Base-by-base conservation (phyloP, 371 early-diverging fungal species). In the Fennellomyces sp. region DNA sequence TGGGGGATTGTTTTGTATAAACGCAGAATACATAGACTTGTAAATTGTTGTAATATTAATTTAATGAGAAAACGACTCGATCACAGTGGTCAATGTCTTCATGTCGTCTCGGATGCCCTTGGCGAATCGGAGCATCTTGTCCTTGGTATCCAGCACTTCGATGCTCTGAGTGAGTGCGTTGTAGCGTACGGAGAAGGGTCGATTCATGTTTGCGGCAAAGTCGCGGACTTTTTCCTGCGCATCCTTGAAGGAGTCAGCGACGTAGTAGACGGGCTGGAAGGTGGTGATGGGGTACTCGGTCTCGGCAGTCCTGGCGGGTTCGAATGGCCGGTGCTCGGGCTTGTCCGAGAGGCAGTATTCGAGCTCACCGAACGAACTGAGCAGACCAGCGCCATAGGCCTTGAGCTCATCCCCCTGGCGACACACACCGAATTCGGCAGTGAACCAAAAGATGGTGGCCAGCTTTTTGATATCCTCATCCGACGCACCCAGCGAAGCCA, bases 361-460 rank as follows among this genome's bases (percentile, higher is more conserved):
- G 29, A 98, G 78, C 78, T 98, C 98, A 66, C 97, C 98, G 81
- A 93, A 95, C n/a, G 95, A 95, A 54, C 94, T 93, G 61, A 98
- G 76, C 51, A 98, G 64, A 30, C 98, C 98, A 0, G 97, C 97
- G 49, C 98, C 98, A 70, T 88, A 98, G 13, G 98, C 97, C 55
- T 88, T 89, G 41, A 95, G 69, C 61, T 88, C 83, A 52, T 80
- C 84, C 13, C 84, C 90, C 73, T 98, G 92, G 54, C 88, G 85
- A 69, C 94, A 94, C 31, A 98, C 70, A 17, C 98, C 98, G 80
- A 96, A 97, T 73, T 97, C 97, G 2, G 96, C 94, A 17, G 96
- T 94, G 67, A 94, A 96, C 94, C 95, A 94, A 70, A 91, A 94
- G 52, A 96, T 94, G 26, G 95, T 94, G 1, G 97, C 91, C 48